Evolutionary conservation across 768 basidiomycete species (phyloP), one percentile per base, ranked within the genome.

Genomic region (Psilocybe sp.): DNA sequence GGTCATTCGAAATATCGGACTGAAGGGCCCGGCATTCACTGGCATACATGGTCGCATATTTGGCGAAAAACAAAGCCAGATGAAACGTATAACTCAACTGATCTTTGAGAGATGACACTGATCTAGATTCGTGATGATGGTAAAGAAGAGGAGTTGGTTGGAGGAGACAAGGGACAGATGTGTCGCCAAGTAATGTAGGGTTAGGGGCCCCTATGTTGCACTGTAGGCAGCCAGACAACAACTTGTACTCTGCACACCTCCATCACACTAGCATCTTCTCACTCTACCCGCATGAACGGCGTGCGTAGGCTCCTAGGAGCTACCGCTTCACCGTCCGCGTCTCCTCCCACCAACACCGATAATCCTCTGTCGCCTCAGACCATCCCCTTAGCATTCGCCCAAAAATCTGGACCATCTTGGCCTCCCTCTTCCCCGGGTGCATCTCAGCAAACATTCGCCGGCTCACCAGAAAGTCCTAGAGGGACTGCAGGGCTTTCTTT

Each of bases 261-360:
- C 13, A 15, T 39, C 47, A 15, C 40, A 3, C 18, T 33, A 33
- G 45, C 40, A 46, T 40, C 32, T 35, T 46, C 52, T 49, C 19
- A 49, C 23, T 28, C 23, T 28, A 55, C 57, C 53, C 43, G 53
- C 63, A 87, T 87, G 85, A 84, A 87, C 77, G 83, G 84, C 60
- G 83, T 87, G 54, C 84, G 83, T 59, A 78, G 82, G 69, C 74
- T 87, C 57, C 75, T 85, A 49, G 74, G 70, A 41, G 75, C 74
- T 48, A 72, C 69, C 44, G 57, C 70, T 44, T 44, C 65, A 23
- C 47, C 65, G 52, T 61, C 64, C 46, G 56, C 68, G 44, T 63
- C 66, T 43, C 69, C 67, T 12, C 58, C 58, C 33, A 41, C 50
- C 40, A 51, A 54, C 55, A 38, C 39, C 47, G 44, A 53, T 50